These are phyloP conservation scores for Schwanniomyces etchellsii DNA, from an alignment of 1,139 yeast genomes.

Conservation along the genomic window DNA sequence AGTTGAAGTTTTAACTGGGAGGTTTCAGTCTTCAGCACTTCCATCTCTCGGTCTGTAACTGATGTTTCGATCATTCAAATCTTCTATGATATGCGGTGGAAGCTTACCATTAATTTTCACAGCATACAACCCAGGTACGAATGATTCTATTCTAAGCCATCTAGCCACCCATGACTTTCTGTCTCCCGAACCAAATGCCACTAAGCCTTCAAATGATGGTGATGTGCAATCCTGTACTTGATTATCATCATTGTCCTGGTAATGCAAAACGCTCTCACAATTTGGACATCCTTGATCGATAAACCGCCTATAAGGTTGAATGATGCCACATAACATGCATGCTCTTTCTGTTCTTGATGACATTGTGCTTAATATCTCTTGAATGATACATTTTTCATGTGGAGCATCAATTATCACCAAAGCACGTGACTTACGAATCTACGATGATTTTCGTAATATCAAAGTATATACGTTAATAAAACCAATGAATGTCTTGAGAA, in stretches of 20 bases:
- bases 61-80: slow-evolving; percentile 66
- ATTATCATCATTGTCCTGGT: slow-evolving; percentile 76
- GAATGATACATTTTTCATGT: background rate
- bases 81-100: slow-evolving; percentile 78
- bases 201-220: slow-evolving; percentile 93
- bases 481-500: no score
- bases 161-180: slow-evolving; percentile 93
- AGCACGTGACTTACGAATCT: background rate
- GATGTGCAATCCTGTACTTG: slow-evolving; percentile 90
- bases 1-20: background rate
- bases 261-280: slow-evolving; percentile 81
- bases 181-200: slow-evolving; percentile 79
- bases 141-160: slow-evolving; percentile 91
- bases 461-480: no score
- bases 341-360: slow-evolving; percentile 80
- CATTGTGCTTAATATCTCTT: slow-evolving; percentile 21
- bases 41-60: slow-evolving; percentile 96
- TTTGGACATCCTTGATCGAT: slow-evolving; percentile 93
- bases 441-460: background rate
- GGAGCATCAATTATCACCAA: background rate
- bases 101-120: slow-evolving; percentile 88
- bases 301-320: slow-evolving; percentile 71
- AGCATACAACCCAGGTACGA: slow-evolving; percentile 87
- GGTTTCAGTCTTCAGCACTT: slow-evolving; percentile 69
- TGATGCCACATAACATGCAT: slow-evolving; percentile 93